Conservation (phyloP, 2,329 filamentous ascomycete genomes). For the Epichloe scottii region DNA sequence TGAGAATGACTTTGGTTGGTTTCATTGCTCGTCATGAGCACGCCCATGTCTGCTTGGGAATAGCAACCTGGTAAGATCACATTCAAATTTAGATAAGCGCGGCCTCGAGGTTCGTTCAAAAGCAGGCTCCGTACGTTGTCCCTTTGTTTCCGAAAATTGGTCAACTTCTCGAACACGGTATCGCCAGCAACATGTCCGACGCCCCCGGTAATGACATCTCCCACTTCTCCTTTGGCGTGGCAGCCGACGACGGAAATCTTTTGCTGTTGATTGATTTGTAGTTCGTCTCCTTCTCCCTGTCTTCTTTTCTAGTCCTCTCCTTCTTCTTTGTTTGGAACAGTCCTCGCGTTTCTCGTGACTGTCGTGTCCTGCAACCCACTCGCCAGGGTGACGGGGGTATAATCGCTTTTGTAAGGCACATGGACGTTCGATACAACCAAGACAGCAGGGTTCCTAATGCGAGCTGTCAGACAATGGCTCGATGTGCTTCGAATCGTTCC, state of each 20-base stretch:
- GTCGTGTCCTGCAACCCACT: background rate
- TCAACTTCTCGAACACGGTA: constrained; percentile 36
- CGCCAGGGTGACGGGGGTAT: background rate
- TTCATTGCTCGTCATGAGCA: constrained; percentile 35
- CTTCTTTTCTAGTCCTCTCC: background rate
- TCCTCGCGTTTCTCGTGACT: background rate
- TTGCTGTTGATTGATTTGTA: background rate
- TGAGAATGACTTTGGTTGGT: constrained; percentile 27
- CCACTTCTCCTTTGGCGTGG: too few species aligned
- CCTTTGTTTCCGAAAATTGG: constrained; percentile 26
- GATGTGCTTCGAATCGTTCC: background rate
- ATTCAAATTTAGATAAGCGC: constrained; percentile 27
- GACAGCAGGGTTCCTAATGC: background rate
- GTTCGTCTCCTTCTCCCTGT: background rate
- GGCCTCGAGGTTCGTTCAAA: constrained; percentile 33
- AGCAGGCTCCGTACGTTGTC: constrained; percentile 29
- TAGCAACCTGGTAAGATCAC: too few species aligned
- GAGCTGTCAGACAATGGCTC: background rate
- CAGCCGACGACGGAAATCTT: constrained; percentile 20
- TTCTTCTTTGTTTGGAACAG: background rate
- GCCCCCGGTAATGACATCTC: too few species aligned
- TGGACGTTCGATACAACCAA: background rate
- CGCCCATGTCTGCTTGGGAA: constrained; percentile 30
- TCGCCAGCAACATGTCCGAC: too few species aligned
- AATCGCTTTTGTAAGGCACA: background rate